Evolutionary conservation across 2,329 filamentous ascomycete species (phyloP).

Genomic region (Paecilomyces variotii): DNA sequence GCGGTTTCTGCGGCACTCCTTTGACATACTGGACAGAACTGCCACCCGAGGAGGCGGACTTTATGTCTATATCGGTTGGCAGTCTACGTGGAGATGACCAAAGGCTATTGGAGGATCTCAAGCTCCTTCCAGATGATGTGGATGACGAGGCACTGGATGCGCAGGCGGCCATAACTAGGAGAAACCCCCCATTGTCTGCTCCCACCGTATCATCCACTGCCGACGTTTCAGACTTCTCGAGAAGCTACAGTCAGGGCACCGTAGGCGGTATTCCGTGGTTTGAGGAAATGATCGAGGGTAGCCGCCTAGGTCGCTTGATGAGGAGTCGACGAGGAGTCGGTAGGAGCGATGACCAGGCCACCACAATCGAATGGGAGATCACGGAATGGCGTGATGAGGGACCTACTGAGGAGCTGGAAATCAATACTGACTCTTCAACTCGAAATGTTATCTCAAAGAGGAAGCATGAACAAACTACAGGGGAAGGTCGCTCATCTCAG

Average conservation of each 20-base stretch:
- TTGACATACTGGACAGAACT: slow-evolving; percentile 76
- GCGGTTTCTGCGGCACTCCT: slow-evolving; percentile 83
- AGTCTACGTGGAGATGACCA: slow-evolving; percentile 66
- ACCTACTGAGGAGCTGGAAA: slow-evolving; percentile 7
- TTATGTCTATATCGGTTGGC: slow-evolving; percentile 73
- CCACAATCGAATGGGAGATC: slow-evolving; percentile 74
- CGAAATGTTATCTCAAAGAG: neutral
- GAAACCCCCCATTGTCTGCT: slow-evolving; percentile 10
- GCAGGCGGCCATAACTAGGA: slow-evolving; percentile 17
- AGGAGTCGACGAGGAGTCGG: slow-evolving; percentile 51
- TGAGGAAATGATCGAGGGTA: slow-evolving; percentile 70
- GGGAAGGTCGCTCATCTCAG: neutral
- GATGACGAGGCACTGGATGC: slow-evolving; percentile 20
- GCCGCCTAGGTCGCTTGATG: slow-evolving; percentile 60
- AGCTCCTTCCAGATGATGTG: slow-evolving; percentile 53
- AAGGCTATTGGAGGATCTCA: slow-evolving; percentile 63
- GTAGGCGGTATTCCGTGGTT: slow-evolving; percentile 71
- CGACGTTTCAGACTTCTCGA: slow-evolving; percentile 16
- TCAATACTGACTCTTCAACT: neutral
- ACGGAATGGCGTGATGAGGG: slow-evolving; percentile 58
- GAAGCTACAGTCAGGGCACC: slow-evolving; percentile 29
- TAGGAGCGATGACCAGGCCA: slow-evolving; percentile 54
- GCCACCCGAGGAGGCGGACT: slow-evolving; percentile 62
- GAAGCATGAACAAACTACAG: neutral
- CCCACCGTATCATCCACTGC: slow-evolving; percentile 14